Evolutionary conservation across 306 rosid species (phyloP), one percentile per base, ranked within the genome.

Genomic region (Parietaria judaica): DNA sequence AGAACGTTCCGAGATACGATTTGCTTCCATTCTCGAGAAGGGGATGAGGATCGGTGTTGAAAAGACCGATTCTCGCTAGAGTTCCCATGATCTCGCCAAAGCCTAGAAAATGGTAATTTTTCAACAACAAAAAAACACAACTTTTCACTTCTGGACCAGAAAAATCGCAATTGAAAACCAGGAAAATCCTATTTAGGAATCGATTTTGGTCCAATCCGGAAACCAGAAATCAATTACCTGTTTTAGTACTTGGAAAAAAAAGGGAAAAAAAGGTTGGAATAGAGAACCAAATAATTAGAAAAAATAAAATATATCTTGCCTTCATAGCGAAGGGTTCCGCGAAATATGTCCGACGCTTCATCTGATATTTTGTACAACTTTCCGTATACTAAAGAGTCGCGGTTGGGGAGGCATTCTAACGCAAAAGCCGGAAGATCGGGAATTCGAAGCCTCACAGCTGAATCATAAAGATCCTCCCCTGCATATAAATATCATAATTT

Each of bases 241-340:
- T 23, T 23, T 23, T 23, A 23, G 31, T 23, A 23, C 31, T 23
- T 23, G 2, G 31, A 2, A 23, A 23, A 49, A 49, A 49, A 7
- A 49, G 1, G 52, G 1, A n/a, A 31, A 14, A 71, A 56, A 39
- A 23, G 16, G 14, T 68, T 10, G 49, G 56, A 58, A 61, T 9
- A 37, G 66, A 69, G 51, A 62, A 56, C 14, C 45, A 10, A 8
- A 67, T 7, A 54, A 55, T 2, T n/a, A 4, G 14, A 65, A 68
- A 67, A 45, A 34, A 36, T 60, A n/a, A 71, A 14, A 52, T 41
- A 51, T 15, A 50, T 7, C 84, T 68, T 84, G 72, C 99, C 99
- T 92, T 92, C 90, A 35, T 88, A 92, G 58, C 99, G 89, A 58
- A 92, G 90, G 60, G 99, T 92, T 82, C 95, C 99, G 35, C 96